A percentile compares a stretch with the other conserved stretches of the same genome.
Conservation (phyloP, 768 basidiomycete species). For the Boletus reticuloceps region DNA sequence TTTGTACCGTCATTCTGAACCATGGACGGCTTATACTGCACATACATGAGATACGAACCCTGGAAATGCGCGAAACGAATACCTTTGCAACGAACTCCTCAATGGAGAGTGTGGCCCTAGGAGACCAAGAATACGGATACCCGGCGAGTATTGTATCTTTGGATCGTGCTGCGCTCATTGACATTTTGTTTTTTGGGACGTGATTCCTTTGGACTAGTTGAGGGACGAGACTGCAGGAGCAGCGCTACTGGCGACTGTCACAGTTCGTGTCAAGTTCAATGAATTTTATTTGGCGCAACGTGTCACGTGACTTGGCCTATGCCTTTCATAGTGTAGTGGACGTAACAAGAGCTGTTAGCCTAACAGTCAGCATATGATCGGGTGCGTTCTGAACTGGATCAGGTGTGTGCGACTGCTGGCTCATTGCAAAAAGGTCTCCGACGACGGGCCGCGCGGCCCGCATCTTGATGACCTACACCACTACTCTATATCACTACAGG, state of each 20-base stretch:
- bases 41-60: neutral
- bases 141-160: constrained; percentile 41
- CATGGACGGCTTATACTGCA: constrained; percentile 75
- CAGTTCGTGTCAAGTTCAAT: too few species aligned
- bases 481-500: too few species aligned
- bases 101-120: constrained; percentile 40
- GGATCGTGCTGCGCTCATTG: neutral
- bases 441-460: too few species aligned
- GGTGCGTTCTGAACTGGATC: too few species aligned
- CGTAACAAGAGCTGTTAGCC: too few species aligned
- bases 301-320: constrained; percentile 11
- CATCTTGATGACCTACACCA: too few species aligned
- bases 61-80: constrained; percentile 10
- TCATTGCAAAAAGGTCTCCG: too few species aligned
- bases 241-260: too few species aligned
- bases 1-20: constrained; percentile 75
- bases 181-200: constrained; percentile 5
- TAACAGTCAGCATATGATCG: too few species aligned
- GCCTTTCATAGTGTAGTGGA: too few species aligned
- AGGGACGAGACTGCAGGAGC: too few species aligned
- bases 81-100: constrained; percentile 57
- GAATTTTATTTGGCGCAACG: neutral
- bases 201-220: neutral
- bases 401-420: too few species aligned
- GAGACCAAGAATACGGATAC: constrained; percentile 55